Conservation (phyloP, 2,329 filamentous ascomycete genomes). For the Thermomyces lanuginosus region DNA sequence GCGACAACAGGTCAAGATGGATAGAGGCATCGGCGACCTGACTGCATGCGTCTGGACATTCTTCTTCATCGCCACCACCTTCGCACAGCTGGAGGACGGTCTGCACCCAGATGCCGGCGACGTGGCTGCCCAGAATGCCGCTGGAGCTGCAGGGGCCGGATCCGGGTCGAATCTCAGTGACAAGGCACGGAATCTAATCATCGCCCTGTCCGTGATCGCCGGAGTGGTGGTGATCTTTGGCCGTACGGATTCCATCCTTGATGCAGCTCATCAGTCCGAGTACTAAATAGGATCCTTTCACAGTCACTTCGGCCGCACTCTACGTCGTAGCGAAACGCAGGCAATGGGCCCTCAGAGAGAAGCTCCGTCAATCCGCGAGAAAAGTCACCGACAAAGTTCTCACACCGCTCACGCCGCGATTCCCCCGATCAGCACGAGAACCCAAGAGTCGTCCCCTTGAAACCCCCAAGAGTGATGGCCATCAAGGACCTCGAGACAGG, state of each 20-base stretch:
- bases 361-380: slow-evolving; percentile 50
- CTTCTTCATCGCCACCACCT: too few species aligned
- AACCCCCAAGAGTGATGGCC: too few species aligned
- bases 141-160: too few species aligned
- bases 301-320: slow-evolving; percentile 49
- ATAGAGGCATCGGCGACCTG: too few species aligned
- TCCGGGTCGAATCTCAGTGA: too few species aligned
- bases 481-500: too few species aligned
- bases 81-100: too few species aligned
- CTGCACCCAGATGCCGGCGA: too few species aligned
- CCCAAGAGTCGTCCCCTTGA: slow-evolving; percentile 3
- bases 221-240: slow-evolving; percentile 3
- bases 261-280: neutral
- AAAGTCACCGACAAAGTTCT: slow-evolving; percentile 12
- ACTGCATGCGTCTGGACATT: too few species aligned
- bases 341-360: slow-evolving; percentile 64
- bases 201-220: slow-evolving; percentile 4
- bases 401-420: slow-evolving; percentile 11
- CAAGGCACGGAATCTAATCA: slow-evolving; percentile 2
- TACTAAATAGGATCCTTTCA: slow-evolving; percentile 6
- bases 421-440: slow-evolving; percentile 8
- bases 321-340: slow-evolving; percentile 72
- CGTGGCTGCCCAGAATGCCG: too few species aligned
- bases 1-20: too few species aligned
- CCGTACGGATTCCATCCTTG: neutral